Percentiles rank a stretch among this genome's conserved stretches.
Evolutionary conservation across 73 alveolate genomes (phyloP).

Genomic region (Effrenium voratum): DNA sequence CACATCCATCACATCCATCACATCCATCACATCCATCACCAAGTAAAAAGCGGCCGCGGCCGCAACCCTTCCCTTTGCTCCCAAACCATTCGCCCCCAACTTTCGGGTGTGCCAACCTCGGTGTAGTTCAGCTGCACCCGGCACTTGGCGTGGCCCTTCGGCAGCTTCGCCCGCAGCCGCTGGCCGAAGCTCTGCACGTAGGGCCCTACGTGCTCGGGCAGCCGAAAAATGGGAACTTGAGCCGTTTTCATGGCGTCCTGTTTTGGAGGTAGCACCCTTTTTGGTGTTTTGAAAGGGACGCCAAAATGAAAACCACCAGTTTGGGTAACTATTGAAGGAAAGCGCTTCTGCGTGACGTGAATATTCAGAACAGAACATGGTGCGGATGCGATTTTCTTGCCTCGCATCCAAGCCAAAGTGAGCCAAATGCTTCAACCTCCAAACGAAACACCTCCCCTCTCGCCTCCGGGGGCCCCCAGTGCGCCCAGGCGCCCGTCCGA

Average conservation of each 20-base stretch:
- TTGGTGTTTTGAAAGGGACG: no score
- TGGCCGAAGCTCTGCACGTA: conserved; percentile 80
- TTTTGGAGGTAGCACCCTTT: no score
- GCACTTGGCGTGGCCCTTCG: conserved; percentile 61
- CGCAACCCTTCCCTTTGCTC: not conserved
- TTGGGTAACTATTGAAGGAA: no score
- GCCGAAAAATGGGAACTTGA: not conserved
- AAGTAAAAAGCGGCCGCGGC: no score
- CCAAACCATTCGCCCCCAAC: not conserved
- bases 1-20: no score
- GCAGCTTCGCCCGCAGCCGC: conserved; percentile 51
- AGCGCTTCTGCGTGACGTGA: no score
- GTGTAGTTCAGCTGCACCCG: conserved; percentile 61
- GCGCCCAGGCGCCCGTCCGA: conserved; percentile 87
- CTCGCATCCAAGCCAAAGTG: not conserved
- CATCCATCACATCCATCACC: no score
- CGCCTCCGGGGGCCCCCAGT: conserved; percentile 84
- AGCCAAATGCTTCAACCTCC: not conserved
- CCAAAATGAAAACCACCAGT: no score
- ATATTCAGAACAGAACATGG: no score
- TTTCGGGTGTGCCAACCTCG: not conserved
- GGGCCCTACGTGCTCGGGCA: conserved; percentile 55
- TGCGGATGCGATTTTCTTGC: no score
- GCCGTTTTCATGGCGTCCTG: no score
- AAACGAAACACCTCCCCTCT: not conserved